Percentiles rank a stretch among this genome's conserved stretches.
Evolutionary conservation across 2,329 filamentous ascomycete species (phyloP).

Genomic region (Colletotrichum siamense): DNA sequence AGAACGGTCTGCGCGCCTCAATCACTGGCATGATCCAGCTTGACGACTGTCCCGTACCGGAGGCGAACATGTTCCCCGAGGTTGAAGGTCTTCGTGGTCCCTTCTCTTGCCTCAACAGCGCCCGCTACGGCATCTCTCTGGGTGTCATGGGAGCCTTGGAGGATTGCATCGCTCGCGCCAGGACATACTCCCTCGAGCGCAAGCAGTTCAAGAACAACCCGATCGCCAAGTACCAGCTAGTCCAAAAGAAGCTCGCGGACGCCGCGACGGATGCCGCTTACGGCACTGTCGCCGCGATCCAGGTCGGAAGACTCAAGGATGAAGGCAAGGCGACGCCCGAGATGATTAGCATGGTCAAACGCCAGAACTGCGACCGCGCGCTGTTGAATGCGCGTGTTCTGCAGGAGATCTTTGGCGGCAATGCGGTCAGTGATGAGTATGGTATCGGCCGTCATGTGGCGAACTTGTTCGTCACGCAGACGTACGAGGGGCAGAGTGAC

Average conservation of each 20-base stretch:
- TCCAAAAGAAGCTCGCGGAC: conserved; percentile 98
- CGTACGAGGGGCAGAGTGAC: conserved; percentile 97
- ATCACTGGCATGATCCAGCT: conserved; percentile 98
- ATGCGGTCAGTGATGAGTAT: conserved; percentile 98
- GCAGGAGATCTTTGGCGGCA: conserved; percentile 96
- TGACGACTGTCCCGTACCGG: conserved; percentile 86
- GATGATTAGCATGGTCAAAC: conserved; percentile 97
- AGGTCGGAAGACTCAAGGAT: conserved; percentile 93
- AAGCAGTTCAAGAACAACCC: conserved; percentile 97
- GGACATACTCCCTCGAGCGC: conserved; percentile 88
- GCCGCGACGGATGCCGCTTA: conserved; percentile 90
- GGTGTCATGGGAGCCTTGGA: conserved; percentile 94
- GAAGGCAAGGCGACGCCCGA: conserved; percentile 86
- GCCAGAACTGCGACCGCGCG: conserved; percentile 95
- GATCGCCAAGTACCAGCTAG: conserved; percentile 91
- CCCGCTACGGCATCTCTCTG: conserved; percentile 91
- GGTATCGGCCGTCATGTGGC: conserved; percentile 93
- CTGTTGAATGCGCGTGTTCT: conserved; percentile 79
- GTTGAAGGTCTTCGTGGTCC: conserved; percentile 87
- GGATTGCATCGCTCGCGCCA: conserved; percentile 82
- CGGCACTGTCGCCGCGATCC: conserved; percentile 86
- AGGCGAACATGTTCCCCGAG: conserved; percentile 91
- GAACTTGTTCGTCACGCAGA: conserved; percentile 96
- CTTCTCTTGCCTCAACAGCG: conserved; percentile 93
- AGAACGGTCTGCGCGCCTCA: conserved; percentile 90